Evolutionary conservation across 352 stramenopile genomes (phyloP).

Genomic region (Achlya hypogyna): DNA sequence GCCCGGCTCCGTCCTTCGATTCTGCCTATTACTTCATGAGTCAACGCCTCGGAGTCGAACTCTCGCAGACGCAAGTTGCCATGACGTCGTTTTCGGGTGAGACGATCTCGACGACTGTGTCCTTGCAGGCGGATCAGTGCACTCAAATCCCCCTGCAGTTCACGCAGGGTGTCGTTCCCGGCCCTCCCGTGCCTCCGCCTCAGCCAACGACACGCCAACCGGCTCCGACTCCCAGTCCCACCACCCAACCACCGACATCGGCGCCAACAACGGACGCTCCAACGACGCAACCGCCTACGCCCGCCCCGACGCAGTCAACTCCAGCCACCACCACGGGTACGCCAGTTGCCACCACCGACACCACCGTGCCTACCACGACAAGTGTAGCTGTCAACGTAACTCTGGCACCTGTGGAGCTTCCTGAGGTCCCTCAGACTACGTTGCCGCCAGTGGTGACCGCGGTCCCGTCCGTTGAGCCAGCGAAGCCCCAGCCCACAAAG

Average conservation of each 20-base stretch:
- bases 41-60: neutral
- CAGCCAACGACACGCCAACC: constrained; percentile 1
- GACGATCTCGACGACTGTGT: constrained; percentile 46
- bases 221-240: neutral
- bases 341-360: neutral
- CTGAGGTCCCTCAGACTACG: neutral
- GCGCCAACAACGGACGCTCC: neutral
- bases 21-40: constrained; percentile 29
- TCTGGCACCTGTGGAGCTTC: neutral
- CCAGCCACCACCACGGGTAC: constrained; percentile 18
- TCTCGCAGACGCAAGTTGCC: constrained; percentile 24
- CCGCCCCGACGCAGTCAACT: constrained; percentile 15
- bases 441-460: neutral
- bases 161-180: constrained; percentile 16
- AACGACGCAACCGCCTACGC: constrained; percentile 17
- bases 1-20: constrained; percentile 28
- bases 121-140: constrained; percentile 38
- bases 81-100: constrained; percentile 52
- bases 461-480: too few species aligned
- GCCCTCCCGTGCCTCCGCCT: constrained; percentile 15
- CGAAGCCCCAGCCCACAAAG: neutral
- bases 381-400: too few species aligned
- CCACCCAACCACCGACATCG: neutral
- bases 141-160: constrained; percentile 44
- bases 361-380: neutral